Conservation (phyloP, 805 yeast genomes). For the Maudiozyma turicensis region DNA sequence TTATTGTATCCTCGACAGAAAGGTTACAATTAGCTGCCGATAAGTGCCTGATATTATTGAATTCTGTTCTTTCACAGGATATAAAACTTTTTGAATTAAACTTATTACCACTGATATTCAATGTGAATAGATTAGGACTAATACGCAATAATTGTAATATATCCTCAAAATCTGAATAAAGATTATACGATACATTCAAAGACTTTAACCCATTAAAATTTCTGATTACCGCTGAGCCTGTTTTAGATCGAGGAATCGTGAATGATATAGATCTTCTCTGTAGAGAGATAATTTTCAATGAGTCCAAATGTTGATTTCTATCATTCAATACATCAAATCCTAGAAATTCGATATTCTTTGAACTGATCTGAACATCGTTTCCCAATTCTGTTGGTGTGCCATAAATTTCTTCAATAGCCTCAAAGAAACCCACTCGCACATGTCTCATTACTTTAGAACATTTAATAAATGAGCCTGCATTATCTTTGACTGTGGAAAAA, state of each 20-base stretch:
- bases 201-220: slow-evolving; percentile 19
- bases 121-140: slow-evolving; percentile 4
- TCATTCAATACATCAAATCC: slow-evolving; percentile 53
- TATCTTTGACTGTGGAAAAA: slow-evolving; percentile 31
- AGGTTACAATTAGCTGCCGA: slow-evolving; percentile 20
- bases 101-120: slow-evolving; percentile 16
- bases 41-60: slow-evolving; percentile 10
- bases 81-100: slow-evolving; percentile 3
- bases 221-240: neutral
- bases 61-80: neutral
- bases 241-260: neutral
- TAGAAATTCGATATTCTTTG: slow-evolving; percentile 47
- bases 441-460: slow-evolving; percentile 23
- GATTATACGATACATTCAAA: slow-evolving; percentile 54
- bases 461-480: slow-evolving; percentile 20
- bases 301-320: slow-evolving; percentile 38
- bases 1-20: neutral
- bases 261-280: slow-evolving; percentile 4
- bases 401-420: slow-evolving; percentile 45
- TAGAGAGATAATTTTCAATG: slow-evolving; percentile 42
- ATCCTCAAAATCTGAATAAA: slow-evolving; percentile 35
- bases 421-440: slow-evolving; percentile 28
- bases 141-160: slow-evolving; percentile 31
- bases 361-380: slow-evolving; percentile 38
- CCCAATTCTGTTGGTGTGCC: slow-evolving; percentile 27